phyloP scores from a whole-genome alignment of 179 eudicot genomes.

The Patellifolia procumbens region DNA sequence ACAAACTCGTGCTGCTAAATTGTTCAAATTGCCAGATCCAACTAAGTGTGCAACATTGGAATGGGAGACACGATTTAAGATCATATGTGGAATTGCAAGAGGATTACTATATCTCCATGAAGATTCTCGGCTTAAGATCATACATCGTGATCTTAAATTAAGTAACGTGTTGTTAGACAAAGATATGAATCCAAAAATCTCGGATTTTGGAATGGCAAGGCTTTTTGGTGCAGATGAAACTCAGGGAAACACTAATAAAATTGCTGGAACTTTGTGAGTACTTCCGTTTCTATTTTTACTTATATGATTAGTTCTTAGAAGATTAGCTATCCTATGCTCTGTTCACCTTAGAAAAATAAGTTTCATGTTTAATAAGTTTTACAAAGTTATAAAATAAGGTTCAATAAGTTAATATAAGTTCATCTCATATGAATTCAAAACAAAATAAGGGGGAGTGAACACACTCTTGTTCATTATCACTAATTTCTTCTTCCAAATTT shows the following conservation, averaged over 20 bases:
- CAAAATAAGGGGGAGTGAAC: too few relatives aligned
- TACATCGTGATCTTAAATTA: slow-evolving; percentile 35
- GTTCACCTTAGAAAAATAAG: too few relatives aligned
- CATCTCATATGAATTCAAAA: too few relatives aligned
- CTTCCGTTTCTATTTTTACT: neutral
- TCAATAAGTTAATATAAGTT: too few relatives aligned
- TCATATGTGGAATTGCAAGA: slow-evolving; percentile 31
- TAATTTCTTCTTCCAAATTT: neutral
- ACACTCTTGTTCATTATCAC: too few relatives aligned
- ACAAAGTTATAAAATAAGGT: too few relatives aligned
- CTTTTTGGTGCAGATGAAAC: slow-evolving; percentile 36
- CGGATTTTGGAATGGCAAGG: slow-evolving; percentile 43
- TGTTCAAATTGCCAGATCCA: slow-evolving; percentile 16
- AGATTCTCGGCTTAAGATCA: slow-evolving; percentile 36
- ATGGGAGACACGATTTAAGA: slow-evolving; percentile 33
- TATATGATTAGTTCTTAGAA: neutral
- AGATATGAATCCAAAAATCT: slow-evolving; percentile 36
- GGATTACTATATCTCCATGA: slow-evolving; percentile 40
- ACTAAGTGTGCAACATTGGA: slow-evolving; percentile 29
- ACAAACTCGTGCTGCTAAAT: neutral
- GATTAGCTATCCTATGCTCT: too few relatives aligned
- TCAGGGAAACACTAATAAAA: slow-evolving; percentile 33
- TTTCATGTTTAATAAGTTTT: too few relatives aligned
- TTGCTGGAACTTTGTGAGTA: slow-evolving; percentile 40
- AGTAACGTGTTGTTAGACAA: slow-evolving; percentile 35